Base-by-base conservation (phyloP, 768 basidiomycete species). In the Cyclocybe aegerita region DNA sequence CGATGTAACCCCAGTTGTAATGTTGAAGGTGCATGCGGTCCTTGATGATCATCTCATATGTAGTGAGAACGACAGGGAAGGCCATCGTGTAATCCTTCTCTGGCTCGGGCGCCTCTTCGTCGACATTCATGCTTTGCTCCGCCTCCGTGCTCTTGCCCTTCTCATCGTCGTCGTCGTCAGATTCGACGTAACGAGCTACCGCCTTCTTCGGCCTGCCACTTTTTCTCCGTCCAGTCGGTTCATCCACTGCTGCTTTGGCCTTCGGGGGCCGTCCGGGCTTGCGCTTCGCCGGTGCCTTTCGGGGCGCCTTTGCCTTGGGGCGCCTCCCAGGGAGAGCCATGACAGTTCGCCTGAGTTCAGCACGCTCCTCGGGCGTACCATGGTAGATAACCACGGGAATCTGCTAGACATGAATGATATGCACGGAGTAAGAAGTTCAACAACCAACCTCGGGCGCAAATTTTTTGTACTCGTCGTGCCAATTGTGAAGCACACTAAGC, bases 361-460 rank as follows among this genome's bases (percentile, higher is more conserved):
- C 88, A 16, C 97, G 88, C 50, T 95, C 86, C 0, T 79, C 79
- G 1, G 86, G 90, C 0, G 79, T 75, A 4, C 97, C 97, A 55
- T 98, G 91, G 65, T 99, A 99, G 74, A 93, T 85, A 53, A 91
- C 81, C 0, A 93, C 84, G 5, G 93, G 88, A 37, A 94, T 90
- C 87, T 92, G 46, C n/a, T 16, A 38, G 30, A 16, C 38, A 31
- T 45, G 33, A 36, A 40, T 17, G 14, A 9, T 9, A 31, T 17
- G 39, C 6, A 7, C 32, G 17, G 41, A 51, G 8, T 50, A 46
- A 46, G 48, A 23, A 29, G 37, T 6, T 49, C 40, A 14, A 41
- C 43, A 6, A 39, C 82, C 50, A 59, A 93, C 88, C 10, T 75
- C 62, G 3, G 94, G 93, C 8, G 91, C 88, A 64, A 96, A 97